These are phyloP conservation scores for Candida pseudoglaebosa DNA, from an alignment of 805 yeast genomes.

Conservation along the genomic window DNA sequence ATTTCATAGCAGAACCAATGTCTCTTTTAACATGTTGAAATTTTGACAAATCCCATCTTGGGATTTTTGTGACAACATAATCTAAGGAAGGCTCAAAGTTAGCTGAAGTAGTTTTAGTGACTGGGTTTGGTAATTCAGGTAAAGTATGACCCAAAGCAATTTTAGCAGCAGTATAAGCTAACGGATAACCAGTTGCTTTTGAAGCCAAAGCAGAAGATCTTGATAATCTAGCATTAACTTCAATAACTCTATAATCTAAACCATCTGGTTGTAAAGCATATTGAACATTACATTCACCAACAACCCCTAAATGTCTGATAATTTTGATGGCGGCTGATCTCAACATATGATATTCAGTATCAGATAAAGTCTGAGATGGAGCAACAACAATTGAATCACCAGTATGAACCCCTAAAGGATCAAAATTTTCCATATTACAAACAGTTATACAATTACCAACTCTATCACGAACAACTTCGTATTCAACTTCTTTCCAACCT, in stretches of 20 bases:
- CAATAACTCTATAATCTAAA: conserved; percentile 92
- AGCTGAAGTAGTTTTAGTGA: conserved; percentile 93
- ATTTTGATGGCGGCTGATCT: conserved; percentile 96
- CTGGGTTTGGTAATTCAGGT: conserved; percentile 94
- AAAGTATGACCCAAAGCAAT: conserved; percentile 91
- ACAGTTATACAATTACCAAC: conserved; percentile 97
- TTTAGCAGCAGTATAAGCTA: conserved; percentile 98
- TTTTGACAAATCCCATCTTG: conserved; percentile 96
- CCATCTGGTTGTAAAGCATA: conserved; percentile 96
- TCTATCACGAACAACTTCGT: conserved; percentile 96
- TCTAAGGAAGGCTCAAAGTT: conserved; percentile 96
- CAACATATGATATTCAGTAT: conserved; percentile 96
- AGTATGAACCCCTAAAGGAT: conserved; percentile 96
- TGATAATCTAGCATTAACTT: conserved; percentile 94
- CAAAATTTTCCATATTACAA: conserved; percentile 98
- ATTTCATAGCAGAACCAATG: conserved; percentile 95
- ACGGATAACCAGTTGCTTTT: conserved; percentile 97
- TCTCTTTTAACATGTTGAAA: conserved; percentile 93
- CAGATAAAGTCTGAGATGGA: conserved; percentile 95
- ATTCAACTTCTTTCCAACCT: conserved; percentile 99
- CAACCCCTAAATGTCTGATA: conserved; percentile 96
- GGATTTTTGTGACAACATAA: conserved; percentile 94
- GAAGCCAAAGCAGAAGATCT: conserved; percentile 98
- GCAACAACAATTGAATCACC: conserved; percentile 99
- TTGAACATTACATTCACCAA: conserved; percentile 98